Percentiles rank a stretch among this genome's conserved stretches.
Conservation (phyloP, 2,329 filamentous ascomycete species). For the Teratosphaeria destructans region DNA sequence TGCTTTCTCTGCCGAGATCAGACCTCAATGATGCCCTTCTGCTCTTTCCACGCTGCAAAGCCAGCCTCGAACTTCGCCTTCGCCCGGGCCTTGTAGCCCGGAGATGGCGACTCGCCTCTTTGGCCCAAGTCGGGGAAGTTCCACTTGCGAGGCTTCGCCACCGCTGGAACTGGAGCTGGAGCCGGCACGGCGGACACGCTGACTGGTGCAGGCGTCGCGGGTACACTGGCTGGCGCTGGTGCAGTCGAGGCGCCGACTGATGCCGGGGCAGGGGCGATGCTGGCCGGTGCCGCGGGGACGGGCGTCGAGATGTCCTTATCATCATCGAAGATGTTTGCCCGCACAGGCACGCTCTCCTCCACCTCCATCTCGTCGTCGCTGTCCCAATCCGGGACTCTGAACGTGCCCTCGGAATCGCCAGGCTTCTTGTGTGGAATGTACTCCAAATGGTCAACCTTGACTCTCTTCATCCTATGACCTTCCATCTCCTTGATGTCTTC, state of each 20-base stretch:
- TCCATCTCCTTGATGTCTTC: constrained; percentile 17
- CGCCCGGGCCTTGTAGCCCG: not conserved
- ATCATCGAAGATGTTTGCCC: constrained; percentile 15
- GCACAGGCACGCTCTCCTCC: constrained; percentile 13
- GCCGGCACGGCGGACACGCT: too few relatives aligned
- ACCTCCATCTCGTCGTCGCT: constrained; percentile 26
- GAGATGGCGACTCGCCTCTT: not conserved
- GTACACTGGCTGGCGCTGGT: not conserved
- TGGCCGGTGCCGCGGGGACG: not conserved
- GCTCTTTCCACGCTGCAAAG: not conserved
- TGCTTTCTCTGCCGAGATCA: not conserved
- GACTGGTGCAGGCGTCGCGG: not conserved
- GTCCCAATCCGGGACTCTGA: constrained; percentile 21
- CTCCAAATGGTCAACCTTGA: constrained; percentile 23
- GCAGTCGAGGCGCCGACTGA: not conserved
- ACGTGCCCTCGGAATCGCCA: constrained; percentile 20
- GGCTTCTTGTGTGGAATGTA: constrained; percentile 22
- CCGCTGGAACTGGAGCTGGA: not conserved
- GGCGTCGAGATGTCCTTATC: not conserved
- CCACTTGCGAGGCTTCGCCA: not conserved
- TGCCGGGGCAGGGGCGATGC: not conserved
- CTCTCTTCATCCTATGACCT: constrained; percentile 17
- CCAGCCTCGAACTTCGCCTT: not conserved
- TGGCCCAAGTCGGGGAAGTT: not conserved
- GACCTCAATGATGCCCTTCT: not conserved